Evolutionary conservation across 352 stramenopile genomes (phyloP).

Genomic region (Globisporangium spinosum): DNA sequence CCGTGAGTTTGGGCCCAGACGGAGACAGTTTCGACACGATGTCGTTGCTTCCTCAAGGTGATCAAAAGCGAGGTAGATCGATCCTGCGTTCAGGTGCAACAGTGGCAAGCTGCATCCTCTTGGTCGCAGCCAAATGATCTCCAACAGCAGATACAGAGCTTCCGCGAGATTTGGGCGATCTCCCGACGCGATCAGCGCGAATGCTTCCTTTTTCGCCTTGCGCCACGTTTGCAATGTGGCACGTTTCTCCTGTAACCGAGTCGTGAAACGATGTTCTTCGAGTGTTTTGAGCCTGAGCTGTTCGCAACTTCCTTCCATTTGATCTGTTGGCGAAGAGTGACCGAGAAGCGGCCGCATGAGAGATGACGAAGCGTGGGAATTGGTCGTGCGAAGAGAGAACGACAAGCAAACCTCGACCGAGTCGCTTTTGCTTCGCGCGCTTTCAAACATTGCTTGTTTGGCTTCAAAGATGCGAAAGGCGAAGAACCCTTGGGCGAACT

Average conservation of each 20-base stretch:
- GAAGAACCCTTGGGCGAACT: slow-evolving; percentile 17
- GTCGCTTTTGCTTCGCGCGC: not conserved
- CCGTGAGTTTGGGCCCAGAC: slow-evolving; percentile 33
- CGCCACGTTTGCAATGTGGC: slow-evolving; percentile 46
- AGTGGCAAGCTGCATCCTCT: slow-evolving; percentile 25
- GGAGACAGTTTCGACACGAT: slow-evolving; percentile 46
- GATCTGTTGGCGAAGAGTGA: not conserved
- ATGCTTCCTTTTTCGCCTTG: slow-evolving; percentile 24
- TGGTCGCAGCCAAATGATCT: slow-evolving; percentile 46
- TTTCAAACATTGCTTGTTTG: slow-evolving; percentile 9
- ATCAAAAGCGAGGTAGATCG: slow-evolving; percentile 50
- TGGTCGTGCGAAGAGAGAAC: slow-evolving; percentile 20
- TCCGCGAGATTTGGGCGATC: slow-evolving; percentile 36
- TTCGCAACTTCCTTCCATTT: not conserved
- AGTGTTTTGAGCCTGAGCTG: slow-evolving; percentile 46
- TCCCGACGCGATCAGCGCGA: slow-evolving; percentile 25
- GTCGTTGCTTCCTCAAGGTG: slow-evolving; percentile 48
- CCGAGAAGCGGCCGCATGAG: not conserved
- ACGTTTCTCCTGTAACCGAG: slow-evolving; percentile 43
- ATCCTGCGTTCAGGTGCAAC: slow-evolving; percentile 49
- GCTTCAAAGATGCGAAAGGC: slow-evolving; percentile 16
- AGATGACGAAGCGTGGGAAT: slow-evolving; percentile 13
- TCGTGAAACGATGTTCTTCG: slow-evolving; percentile 49
- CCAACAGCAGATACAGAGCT: slow-evolving; percentile 54
- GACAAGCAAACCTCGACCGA: slow-evolving; percentile 20